A percentile compares a stretch with the other conserved stretches of the same genome.
phyloP scores from a whole-genome alignment of 768 basidiomycete species.

The Rhodotorula graminis region DNA sequence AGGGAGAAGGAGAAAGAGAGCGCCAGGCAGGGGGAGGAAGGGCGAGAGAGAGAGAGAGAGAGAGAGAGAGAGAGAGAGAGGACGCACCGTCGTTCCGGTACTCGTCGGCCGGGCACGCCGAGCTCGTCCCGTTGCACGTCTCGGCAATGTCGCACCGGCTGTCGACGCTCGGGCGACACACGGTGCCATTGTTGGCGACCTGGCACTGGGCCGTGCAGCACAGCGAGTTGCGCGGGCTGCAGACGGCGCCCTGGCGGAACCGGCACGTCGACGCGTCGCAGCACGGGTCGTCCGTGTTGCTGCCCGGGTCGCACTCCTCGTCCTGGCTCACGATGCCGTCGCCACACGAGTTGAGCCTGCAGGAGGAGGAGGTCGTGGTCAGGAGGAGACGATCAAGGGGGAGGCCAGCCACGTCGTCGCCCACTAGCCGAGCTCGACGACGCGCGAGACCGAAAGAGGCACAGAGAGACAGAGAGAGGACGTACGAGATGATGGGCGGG shows the following conservation, averaged over 20 bases:
- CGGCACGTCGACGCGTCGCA: slow-evolving; percentile 69
- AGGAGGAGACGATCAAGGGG: too few relatives aligned
- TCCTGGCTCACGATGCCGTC: slow-evolving; percentile 77
- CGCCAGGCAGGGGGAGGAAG: too few relatives aligned
- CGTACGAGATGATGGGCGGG: slow-evolving; percentile 28
- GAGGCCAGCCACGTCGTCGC: too few relatives aligned
- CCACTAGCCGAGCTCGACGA: neutral
- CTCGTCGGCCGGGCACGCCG: slow-evolving; percentile 30
- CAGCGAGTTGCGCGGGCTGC: slow-evolving; percentile 68
- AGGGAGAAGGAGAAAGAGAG: neutral
- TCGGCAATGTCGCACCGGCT: slow-evolving; percentile 58
- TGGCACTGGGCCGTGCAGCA: slow-evolving; percentile 70
- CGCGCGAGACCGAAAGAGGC: slow-evolving; percentile 41
- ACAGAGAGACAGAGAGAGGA: slow-evolving; percentile 38
- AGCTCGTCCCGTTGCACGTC: slow-evolving; percentile 14
- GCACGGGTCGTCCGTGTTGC: slow-evolving; percentile 56
- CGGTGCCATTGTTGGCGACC: slow-evolving; percentile 54
- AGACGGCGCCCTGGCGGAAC: slow-evolving; percentile 59
- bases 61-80: slow-evolving; percentile 7
- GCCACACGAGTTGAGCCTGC: slow-evolving; percentile 45
- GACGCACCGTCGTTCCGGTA: slow-evolving; percentile 32
- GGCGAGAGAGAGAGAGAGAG: neutral
- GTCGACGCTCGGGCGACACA: slow-evolving; percentile 69
- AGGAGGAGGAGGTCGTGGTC: too few relatives aligned
- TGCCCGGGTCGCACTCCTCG: slow-evolving; percentile 80